These are phyloP conservation scores for Capronia americana DNA, from an alignment of 2,329 filamentous ascomycete species.

Conservation along the genomic window DNA sequence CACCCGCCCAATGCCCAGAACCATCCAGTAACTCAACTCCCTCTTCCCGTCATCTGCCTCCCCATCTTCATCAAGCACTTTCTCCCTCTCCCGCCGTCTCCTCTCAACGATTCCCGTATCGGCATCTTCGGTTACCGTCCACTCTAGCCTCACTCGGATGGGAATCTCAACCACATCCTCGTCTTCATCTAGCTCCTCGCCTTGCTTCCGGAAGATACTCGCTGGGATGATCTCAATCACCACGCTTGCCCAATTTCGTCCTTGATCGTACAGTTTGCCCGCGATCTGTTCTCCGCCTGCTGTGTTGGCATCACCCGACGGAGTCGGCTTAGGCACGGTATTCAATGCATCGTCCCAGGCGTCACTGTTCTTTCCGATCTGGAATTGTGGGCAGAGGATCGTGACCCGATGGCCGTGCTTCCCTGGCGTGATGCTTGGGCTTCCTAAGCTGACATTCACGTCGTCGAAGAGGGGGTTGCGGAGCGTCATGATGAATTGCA, in stretches of 20 bases:
- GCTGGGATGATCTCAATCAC: conserved; percentile 85
- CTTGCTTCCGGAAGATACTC: conserved; percentile 38
- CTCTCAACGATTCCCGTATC: conserved; percentile 56
- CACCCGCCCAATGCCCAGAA: conserved; percentile 85
- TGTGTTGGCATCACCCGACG: conserved; percentile 48
- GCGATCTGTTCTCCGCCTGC: conserved; percentile 73
- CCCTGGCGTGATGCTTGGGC: conserved; percentile 78
- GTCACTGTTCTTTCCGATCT: conserved; percentile 91
- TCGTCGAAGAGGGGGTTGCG: conserved; percentile 93
- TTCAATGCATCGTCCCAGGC: conserved; percentile 90
- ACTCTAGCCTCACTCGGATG: conserved; percentile 90
- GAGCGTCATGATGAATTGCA: conserved; percentile 87
- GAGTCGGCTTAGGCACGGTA: conserved; percentile 44
- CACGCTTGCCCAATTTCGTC: conserved; percentile 92
- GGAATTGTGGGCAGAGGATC: conserved; percentile 91
- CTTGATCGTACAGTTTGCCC: conserved; percentile 95
- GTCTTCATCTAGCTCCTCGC: conserved; percentile 54
- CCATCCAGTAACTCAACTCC: conserved; percentile 95
- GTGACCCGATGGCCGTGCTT: conserved; percentile 81
- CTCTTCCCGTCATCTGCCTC: conserved; percentile 75
- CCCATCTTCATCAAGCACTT: conserved; percentile 43
- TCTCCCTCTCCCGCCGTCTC: conserved; percentile 42
- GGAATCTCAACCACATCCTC: conserved; percentile 83
- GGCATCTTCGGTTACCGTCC: conserved; percentile 56
- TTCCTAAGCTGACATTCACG: conserved; percentile 85